Conservation (phyloP, 2,329 filamentous ascomycete species). For the Colletotrichum theobromicola region DNA sequence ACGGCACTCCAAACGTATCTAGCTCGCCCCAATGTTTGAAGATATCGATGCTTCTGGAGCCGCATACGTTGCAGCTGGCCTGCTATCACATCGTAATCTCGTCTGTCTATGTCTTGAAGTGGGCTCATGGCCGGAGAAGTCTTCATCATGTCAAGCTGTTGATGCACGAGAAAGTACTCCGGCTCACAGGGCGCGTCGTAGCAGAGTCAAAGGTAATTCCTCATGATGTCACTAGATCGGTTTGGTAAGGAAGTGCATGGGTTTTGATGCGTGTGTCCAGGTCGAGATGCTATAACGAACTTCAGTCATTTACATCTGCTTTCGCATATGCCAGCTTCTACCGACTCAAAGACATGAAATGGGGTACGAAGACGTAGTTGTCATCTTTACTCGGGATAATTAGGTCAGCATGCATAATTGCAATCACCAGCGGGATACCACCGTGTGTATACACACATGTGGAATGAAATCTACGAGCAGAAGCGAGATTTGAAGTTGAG, state of each 20-base stretch:
- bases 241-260: background rate
- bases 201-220: background rate
- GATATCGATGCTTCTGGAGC: background rate
- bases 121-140: background rate
- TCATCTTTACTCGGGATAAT: background rate
- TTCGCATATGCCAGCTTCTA: background rate
- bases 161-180: background rate
- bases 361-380: background rate
- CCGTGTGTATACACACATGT: background rate
- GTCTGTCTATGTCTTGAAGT: background rate
- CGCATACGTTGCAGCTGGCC: background rate
- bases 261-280: background rate
- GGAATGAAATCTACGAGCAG: background rate
- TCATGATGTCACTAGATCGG: background rate
- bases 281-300: background rate
- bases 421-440: background rate
- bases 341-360: background rate
- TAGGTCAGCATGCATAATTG: background rate
- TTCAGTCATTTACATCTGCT: background rate
- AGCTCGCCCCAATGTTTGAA: background rate
- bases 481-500: background rate
- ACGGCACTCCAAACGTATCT: background rate
- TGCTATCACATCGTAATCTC: background rate
- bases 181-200: background rate
- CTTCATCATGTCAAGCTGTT: background rate